Evolutionary conservation across 768 basidiomycete species (phyloP), one percentile per base, ranked within the genome.

Genomic region (Dentipellis sp.): DNA sequence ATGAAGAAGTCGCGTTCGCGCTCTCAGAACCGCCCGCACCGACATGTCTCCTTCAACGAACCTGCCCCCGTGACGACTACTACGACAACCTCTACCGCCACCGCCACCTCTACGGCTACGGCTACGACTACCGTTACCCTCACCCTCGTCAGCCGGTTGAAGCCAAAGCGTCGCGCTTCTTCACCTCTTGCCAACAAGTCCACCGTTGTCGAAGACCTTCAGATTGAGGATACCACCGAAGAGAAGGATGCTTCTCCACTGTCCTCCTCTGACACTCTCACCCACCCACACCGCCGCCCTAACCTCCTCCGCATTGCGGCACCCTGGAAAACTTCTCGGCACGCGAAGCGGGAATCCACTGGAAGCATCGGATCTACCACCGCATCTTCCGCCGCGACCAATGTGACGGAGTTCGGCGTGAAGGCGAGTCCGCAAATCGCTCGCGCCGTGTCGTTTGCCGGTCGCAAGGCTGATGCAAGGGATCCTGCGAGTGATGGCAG

Each of bases 1-100:
- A 29, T 29, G 29, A 29, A 29, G 29, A 29, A 29, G 29, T 29
- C 29, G 6, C 29, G 29, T 29, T 29, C 29, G 29, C 29, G 29
- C 29, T 29, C 29, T 6, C 29, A 3, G 6, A 6, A 3, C 3
- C 29, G 29, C 29, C 29, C 29, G 3, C 29, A 29, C 29, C 29
- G 29, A 29, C 58, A 53, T 34, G 51, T 59, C 47, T 62, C 60
- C 39, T 62, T 60, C 34, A 40, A 54, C 38, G 53, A 53, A 53
- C 23, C 56, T 34, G 17, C 19, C 37, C 1, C 35, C 42, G 14
- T 50, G 2, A 40, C 53, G 10, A 5, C 39, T 47, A 3, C n/a
- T n/a, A 4, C 16, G n/a, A 52, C 47, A 12, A 23, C 50, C 7
- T 45, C 57, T 17, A 49, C 57, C 4, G 47, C 46, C 16, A 54